phyloP scores from a whole-genome alignment of 2,329 filamentous ascomycete species.

The Colletotrichum sidae region DNA sequence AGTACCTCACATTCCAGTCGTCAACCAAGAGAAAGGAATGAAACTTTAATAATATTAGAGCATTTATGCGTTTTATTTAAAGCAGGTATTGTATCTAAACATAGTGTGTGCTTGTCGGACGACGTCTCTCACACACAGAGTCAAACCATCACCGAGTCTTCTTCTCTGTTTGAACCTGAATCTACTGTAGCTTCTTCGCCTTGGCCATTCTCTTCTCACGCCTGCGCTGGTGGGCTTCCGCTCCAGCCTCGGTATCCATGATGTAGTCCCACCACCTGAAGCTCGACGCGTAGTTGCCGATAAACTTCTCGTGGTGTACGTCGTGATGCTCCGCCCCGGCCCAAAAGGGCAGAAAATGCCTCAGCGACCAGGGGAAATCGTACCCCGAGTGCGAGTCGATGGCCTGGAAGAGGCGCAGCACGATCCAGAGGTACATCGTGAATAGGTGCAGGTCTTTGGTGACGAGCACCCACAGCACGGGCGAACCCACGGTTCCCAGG shows the following conservation, averaged over 20 bases:
- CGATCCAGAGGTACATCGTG: slow-evolving; percentile 98
- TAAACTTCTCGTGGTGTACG: slow-evolving; percentile 96
- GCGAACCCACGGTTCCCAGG: slow-evolving; percentile 83
- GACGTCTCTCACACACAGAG: not conserved
- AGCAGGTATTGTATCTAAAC: too few relatives aligned
- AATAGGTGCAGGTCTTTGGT: slow-evolving; percentile 92
- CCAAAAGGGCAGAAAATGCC: slow-evolving; percentile 97
- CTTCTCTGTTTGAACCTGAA: not conserved
- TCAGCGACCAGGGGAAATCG: slow-evolving; percentile 97
- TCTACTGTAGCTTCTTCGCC: slow-evolving; percentile 76
- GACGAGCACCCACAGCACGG: slow-evolving; percentile 84
- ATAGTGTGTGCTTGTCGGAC: not conserved
- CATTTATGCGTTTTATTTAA: too few relatives aligned
- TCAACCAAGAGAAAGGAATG: not conserved
- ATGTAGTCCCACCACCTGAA: slow-evolving; percentile 99
- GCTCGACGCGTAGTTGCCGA: slow-evolving; percentile 97
- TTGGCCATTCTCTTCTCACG: slow-evolving; percentile 80
- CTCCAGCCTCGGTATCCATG: slow-evolving; percentile 92
- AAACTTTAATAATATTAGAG: too few relatives aligned
- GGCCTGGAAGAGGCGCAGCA: slow-evolving; percentile 92
- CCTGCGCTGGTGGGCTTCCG: slow-evolving; percentile 85
- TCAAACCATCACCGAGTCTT: not conserved
- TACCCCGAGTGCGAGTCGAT: slow-evolving; percentile 98
- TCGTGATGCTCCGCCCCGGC: slow-evolving; percentile 97
- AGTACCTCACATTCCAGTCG: slow-evolving; percentile 1